Base-by-base conservation (phyloP, 208 protist species). In the Crithidia fasciculata region DNA sequence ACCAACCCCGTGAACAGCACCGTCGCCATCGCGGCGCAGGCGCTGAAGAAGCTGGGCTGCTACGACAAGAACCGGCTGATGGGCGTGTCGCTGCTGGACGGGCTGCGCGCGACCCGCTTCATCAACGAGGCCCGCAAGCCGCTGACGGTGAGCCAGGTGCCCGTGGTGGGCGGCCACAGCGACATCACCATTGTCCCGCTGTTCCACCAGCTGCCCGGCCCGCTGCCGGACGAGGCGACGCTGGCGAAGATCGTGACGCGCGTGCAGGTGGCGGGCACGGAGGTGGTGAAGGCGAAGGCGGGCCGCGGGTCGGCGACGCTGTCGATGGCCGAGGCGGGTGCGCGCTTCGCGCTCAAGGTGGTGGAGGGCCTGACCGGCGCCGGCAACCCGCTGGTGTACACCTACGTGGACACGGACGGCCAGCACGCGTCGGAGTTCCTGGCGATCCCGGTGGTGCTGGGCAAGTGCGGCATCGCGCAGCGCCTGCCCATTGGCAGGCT, bases 1-100 rank as follows among this genome's bases (percentile, higher is more conserved):
- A 96, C 95, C 15, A 98, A 99, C 94, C 98, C 98, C 40, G 97
- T 99, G 65, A 99, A 98, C 91, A 98, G 95, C 78, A 98, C 94
- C 8, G 96, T 98, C 41, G 90, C 97, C 59, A 98, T 99, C 78
- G 92, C 90, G 53, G 95, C 94, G 19, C 80, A 98, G 86, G 87
- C 88, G 41, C 77, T 97, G 61, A 96, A 97, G 89, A 93, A 90
- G 80, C 77, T 87, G 52, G 92, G 94, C 69, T 78, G 94, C 12
- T 98, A 96, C 86, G 84, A 98, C 85, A 85, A 85, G 50, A 85
- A 86, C 58, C 82, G 85, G 19, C 82, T 99, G 9, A 76, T 98
- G 54, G 97, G 97, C 47, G 93, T 98, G 19, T 96, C 93, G 44
- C 92, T 93, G 9, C 92, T 98, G 43, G 97, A 99, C 69, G 90